phyloP scores from a whole-genome alignment of 2,329 filamentous ascomycete species.

The Alternaria postmessia region DNA sequence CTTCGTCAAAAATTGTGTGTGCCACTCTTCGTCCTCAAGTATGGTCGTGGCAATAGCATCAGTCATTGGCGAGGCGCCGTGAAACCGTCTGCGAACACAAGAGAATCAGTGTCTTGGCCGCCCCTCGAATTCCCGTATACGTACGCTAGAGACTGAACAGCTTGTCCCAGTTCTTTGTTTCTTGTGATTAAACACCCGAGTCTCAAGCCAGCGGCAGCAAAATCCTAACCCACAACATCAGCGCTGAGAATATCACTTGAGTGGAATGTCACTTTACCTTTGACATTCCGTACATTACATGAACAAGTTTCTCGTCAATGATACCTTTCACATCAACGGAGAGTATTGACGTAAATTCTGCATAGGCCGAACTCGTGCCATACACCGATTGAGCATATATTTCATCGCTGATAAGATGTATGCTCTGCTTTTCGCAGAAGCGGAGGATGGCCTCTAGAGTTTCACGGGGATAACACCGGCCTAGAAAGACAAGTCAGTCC shows the following conservation, averaged over 20 bases:
- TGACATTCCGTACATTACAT: constrained; percentile 59
- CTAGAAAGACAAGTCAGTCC: neutral
- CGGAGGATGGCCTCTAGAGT: constrained; percentile 55
- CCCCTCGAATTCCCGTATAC: neutral
- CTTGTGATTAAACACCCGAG: constrained; percentile 29
- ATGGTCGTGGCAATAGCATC: constrained; percentile 29
- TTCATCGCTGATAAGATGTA: constrained; percentile 67
- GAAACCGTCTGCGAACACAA: constrained; percentile 39
- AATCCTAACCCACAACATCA: constrained; percentile 47
- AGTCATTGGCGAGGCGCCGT: constrained; percentile 25
- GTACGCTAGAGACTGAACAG: constrained; percentile 40
- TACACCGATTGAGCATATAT: constrained; percentile 65
- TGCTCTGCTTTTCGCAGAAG: constrained; percentile 59
- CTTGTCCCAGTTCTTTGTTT: constrained; percentile 26
- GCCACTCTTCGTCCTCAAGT: constrained; percentile 30
- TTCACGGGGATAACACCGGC: constrained; percentile 45
- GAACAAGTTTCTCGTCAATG: constrained; percentile 61
- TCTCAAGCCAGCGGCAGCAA: constrained; percentile 61
- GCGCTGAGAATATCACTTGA: neutral
- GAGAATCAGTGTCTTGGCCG: neutral
- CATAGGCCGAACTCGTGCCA: constrained; percentile 9
- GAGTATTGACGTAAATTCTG: constrained; percentile 35
- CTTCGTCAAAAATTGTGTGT: constrained; percentile 1
- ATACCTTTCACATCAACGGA: constrained; percentile 41
- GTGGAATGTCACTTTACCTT: constrained; percentile 9